A percentile compares a stretch with the other conserved stretches of the same genome.
Evolutionary conservation across 352 stramenopile genomes (phyloP).

Genomic region (Phytophthora lateralis): DNA sequence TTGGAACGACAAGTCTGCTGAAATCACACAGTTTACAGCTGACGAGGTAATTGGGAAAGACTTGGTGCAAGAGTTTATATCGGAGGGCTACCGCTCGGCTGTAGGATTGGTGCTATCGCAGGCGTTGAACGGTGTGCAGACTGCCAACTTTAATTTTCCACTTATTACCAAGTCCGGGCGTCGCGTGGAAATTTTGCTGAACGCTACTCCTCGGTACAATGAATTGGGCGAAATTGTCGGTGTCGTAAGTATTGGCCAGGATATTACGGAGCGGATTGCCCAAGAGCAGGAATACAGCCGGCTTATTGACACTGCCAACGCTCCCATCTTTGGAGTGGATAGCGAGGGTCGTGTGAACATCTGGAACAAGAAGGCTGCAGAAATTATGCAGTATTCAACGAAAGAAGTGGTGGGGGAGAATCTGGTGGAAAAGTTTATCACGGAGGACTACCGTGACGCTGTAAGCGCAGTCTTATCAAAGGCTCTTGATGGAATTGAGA

Average conservation of each 20-base stretch:
- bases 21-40: constrained; percentile 88
- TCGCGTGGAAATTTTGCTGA: constrained; percentile 80
- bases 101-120: constrained; percentile 73
- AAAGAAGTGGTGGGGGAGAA: constrained; percentile 90
- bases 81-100: constrained; percentile 64
- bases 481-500: constrained; percentile 63
- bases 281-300: constrained; percentile 90
- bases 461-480: constrained; percentile 67
- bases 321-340: constrained; percentile 91
- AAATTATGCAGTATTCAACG: constrained; percentile 90
- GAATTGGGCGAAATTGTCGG: constrained; percentile 77
- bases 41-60: constrained; percentile 90
- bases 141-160: constrained; percentile 86
- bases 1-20: constrained; percentile 91
- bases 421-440: constrained; percentile 92
- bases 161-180: constrained; percentile 79
- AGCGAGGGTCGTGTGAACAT: constrained; percentile 83
- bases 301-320: constrained; percentile 91
- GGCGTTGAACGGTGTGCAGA: constrained; percentile 71
- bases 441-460: constrained; percentile 68
- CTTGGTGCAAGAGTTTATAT: constrained; percentile 91
- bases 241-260: constrained; percentile 85
- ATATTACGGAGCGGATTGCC: constrained; percentile 89
- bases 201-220: constrained; percentile 78
- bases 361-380: constrained; percentile 92